A percentile compares a stretch with the other conserved stretches of the same genome.
Conservation (phyloP, 352 stramenopile genomes). For the Phytophthora cactorum region DNA sequence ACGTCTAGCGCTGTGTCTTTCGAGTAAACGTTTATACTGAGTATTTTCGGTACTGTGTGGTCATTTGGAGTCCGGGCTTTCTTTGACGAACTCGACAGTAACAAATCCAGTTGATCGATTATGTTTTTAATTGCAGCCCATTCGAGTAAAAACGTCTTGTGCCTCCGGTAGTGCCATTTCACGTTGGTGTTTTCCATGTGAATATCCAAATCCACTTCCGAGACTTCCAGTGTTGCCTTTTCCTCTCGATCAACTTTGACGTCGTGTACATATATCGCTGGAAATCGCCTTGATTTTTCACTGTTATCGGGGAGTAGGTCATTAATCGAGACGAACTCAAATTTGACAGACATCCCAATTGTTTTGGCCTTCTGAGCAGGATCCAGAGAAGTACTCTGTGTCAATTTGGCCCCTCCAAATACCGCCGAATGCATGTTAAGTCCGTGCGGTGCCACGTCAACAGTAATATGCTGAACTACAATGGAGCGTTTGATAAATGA, state of each 20-base stretch:
- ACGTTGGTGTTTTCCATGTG: conserved; percentile 33
- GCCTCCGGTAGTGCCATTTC: conserved; percentile 42
- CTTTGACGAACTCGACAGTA: conserved; percentile 39
- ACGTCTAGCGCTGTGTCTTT: conserved; percentile 32
- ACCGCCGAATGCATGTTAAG: conserved; percentile 20
- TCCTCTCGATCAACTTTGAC: conserved; percentile 36
- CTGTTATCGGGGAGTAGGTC: conserved; percentile 14
- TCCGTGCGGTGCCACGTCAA: conserved; percentile 25
- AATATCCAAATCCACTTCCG: conserved; percentile 40
- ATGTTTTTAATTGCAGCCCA: conserved; percentile 32
- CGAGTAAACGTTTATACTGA: conserved; percentile 32
- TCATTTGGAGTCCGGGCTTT: conserved; percentile 15
- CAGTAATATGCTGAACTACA: conserved; percentile 22
- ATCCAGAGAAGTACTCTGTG: conserved; percentile 8
- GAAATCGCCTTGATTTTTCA: conserved; percentile 8
- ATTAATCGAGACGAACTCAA: conserved; percentile 37
- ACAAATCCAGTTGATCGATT: conserved; percentile 42
- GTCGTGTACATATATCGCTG: conserved; percentile 33
- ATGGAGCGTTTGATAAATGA: conserved; percentile 24
- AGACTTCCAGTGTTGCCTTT: conserved; percentile 24
- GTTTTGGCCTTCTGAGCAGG: conserved; percentile 17
- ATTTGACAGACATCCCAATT: conserved; percentile 12
- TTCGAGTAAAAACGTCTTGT: conserved; percentile 43
- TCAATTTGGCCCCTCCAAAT: conserved; percentile 27
- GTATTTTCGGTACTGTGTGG: conserved; percentile 28